A percentile compares a stretch with the other conserved stretches of the same genome.
These are phyloP conservation scores for Daldinia caldariorum DNA, from an alignment of 495 filamentous ascomycete genomes.

Conservation along the genomic window DNA sequence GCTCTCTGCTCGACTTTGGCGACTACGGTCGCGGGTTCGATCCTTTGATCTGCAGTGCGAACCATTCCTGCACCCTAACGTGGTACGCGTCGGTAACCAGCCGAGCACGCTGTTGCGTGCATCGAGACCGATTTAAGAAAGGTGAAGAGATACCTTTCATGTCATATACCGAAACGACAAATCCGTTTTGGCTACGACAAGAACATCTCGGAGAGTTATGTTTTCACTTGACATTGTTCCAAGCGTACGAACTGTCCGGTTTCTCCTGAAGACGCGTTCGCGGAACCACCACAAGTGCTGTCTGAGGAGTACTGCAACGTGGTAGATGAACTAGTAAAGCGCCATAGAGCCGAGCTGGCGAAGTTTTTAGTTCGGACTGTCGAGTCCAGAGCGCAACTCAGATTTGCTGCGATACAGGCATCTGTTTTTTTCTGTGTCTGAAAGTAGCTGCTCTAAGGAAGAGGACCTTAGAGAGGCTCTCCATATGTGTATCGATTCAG, in stretches of 20 bases:
- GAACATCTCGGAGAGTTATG: not conserved
- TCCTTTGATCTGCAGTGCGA: slow-evolving; percentile 28
- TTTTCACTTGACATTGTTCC: not conserved
- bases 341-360: not conserved
- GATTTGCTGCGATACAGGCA: not conserved
- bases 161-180: slow-evolving; percentile 24
- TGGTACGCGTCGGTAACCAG: slow-evolving; percentile 21
- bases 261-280: not conserved
- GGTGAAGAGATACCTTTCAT: slow-evolving; percentile 38
- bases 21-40: slow-evolving; percentile 25
- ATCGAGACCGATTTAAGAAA: slow-evolving; percentile 30
- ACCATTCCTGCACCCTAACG: slow-evolving; percentile 40
- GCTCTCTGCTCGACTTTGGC: slow-evolving; percentile 2
- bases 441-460: not conserved
- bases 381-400: not conserved
- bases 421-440: not conserved
- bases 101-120: slow-evolving; percentile 29
- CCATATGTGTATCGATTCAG: slow-evolving; percentile 19
- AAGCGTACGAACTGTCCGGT: not conserved
- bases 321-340: not conserved
- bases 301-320: not conserved
- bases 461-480: slow-evolving; percentile 19
- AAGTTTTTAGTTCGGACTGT: not conserved
- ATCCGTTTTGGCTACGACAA: slow-evolving; percentile 27
- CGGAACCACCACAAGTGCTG: not conserved